Base-by-base conservation (phyloP, 164 flowering plant genomes). In the Annona squamosa region DNA sequence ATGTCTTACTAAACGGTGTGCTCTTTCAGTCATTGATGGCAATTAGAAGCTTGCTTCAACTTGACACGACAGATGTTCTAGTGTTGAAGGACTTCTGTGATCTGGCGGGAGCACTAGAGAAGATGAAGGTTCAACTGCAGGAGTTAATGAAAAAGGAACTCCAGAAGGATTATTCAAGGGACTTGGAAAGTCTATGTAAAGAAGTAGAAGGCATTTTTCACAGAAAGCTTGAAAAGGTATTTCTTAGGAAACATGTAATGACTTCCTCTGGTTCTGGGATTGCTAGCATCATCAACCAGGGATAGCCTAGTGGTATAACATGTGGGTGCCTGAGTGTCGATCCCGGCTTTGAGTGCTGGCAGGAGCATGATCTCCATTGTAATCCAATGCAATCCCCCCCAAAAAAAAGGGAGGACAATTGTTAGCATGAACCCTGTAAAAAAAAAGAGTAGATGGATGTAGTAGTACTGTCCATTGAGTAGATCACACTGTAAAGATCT, bases 171-270 rank as follows among this genome's bases (percentile, higher is more conserved):
- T 90, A 85, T 75, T 90, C 78, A 0, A 66, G 74, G 69, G 97
- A 90, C 52, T 72, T 95, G 72, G 99, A 92, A 83, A 76, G 47
- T 74, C 91, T 95, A 12, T 82, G 94, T 3, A 79, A 68, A 69
- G 95, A 95, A 80, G 97, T 95, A 76, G 90, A 91, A 73, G 72
- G 45, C 12, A 65, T 85, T 75, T 94, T 84, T 78, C 83, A 69
- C 59, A 64, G 67, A 72, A 92, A 88, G 82, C 84, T 90, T 63
- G 87, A 81, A 66, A 78, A 86, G 84, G 91, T 83, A 78, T 67
- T 64, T n/a, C n/a, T 62, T 26, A 18, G 5, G 13, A 41, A 5
- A 13, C 7, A 18, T 7, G 12, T 45, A 57, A 12, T 10, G 17
- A 62, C 16, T 56, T 52, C 3, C 59, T 16, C 59, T 52, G 59